Conservation (phyloP, 805 yeast genomes). For the Priceomyces castillae region DNA sequence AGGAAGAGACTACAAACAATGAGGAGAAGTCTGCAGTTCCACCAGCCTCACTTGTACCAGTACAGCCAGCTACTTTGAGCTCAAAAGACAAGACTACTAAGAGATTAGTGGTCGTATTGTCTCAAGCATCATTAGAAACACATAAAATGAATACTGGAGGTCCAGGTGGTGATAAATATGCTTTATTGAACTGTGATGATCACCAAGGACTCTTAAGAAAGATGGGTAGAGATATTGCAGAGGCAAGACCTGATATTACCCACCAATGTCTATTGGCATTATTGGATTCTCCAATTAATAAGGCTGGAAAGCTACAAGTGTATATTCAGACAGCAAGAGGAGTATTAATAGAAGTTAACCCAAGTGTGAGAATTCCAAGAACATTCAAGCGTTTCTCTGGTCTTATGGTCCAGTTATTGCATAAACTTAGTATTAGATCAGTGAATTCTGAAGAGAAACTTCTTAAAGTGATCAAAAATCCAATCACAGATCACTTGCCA, state of each 20-base stretch:
- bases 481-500: slow-evolving; percentile 94
- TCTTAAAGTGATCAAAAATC: slow-evolving; percentile 92
- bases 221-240: slow-evolving; percentile 96
- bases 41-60: slow-evolving; percentile 78
- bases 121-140: slow-evolving; percentile 95
- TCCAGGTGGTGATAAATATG: slow-evolving; percentile 84
- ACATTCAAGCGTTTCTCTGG: slow-evolving; percentile 98
- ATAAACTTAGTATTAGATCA: slow-evolving; percentile 87
- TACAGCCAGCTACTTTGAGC: slow-evolving; percentile 74
- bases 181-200: slow-evolving; percentile 93
- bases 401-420: slow-evolving; percentile 93
- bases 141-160: slow-evolving; percentile 82
- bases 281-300: slow-evolving; percentile 95
- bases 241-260: slow-evolving; percentile 98
- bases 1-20: background rate
- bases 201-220: slow-evolving; percentile 94
- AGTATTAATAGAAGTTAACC: slow-evolving; percentile 92
- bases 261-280: slow-evolving; percentile 95
- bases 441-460: slow-evolving; percentile 94
- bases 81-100: slow-evolving; percentile 85
- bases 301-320: slow-evolving; percentile 95
- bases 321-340: slow-evolving; percentile 95
- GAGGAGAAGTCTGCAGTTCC: slow-evolving; percentile 22
- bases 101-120: slow-evolving; percentile 88
- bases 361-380: slow-evolving; percentile 95